Percentiles rank a stretch among this genome's conserved stretches.
phyloP scores from a whole-genome alignment of 169 alveolate species.

The Eimeria necatrix region DNA sequence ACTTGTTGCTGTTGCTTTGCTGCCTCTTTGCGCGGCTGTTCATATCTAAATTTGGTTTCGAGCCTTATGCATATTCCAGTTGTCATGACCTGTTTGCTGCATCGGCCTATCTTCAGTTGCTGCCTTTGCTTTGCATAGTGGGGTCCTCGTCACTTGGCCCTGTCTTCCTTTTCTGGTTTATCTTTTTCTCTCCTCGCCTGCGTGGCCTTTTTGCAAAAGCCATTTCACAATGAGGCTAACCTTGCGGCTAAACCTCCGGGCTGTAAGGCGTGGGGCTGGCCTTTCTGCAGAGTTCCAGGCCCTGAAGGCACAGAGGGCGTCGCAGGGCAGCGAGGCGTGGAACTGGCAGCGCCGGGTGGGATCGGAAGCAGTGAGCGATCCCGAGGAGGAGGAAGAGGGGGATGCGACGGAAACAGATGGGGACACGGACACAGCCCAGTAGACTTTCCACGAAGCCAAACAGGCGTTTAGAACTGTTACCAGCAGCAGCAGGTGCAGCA shows the following conservation, averaged over 20 bases:
- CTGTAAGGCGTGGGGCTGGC: no score
- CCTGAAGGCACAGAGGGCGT: slow-evolving; percentile 55
- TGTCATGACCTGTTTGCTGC: no score
- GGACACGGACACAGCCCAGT: not conserved
- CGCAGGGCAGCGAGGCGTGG: slow-evolving; percentile 71
- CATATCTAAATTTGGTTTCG: no score
- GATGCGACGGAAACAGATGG: slow-evolving; percentile 41
- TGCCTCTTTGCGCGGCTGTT: no score
- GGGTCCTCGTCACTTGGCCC: not conserved
- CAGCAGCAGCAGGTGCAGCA: not conserved
- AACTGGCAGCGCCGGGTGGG: slow-evolving; percentile 67
- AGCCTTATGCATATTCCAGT: no score
- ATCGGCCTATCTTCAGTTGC: no score
- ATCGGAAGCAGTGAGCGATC: not conserved
- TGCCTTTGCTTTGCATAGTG: no score
- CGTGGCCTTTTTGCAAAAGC: not conserved
- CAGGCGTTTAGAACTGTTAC: not conserved
- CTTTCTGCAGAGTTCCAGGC: slow-evolving; percentile 21
- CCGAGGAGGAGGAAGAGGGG: slow-evolving; percentile 13
- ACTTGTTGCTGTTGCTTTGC: no score
- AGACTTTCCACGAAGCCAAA: not conserved
- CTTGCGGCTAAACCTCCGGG: not conserved
- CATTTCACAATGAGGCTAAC: not conserved
- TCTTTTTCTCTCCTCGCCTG: not conserved
- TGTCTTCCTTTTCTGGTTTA: not conserved